Conservation (phyloP, 495 filamentous ascomycete genomes). For the Aspergillus baeticus region DNA sequence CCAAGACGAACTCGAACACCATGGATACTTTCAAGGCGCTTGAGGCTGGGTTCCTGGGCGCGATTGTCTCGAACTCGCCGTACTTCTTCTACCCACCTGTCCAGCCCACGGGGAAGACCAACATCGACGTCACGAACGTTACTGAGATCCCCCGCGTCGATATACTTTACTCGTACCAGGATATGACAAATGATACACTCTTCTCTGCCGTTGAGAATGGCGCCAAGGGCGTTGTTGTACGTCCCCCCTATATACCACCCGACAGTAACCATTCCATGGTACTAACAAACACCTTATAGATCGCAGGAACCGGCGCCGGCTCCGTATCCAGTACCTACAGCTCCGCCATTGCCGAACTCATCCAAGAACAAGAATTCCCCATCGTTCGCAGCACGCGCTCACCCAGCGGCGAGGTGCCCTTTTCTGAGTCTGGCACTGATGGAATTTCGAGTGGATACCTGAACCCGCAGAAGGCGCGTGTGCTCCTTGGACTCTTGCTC, state of each 20-base stretch:
- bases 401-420: slow-evolving; percentile 34
- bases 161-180: slow-evolving; percentile 37
- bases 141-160: slow-evolving; percentile 42
- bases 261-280: not conserved
- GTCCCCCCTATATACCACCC: slow-evolving; percentile 5
- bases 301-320: slow-evolving; percentile 32
- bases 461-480: slow-evolving; percentile 29
- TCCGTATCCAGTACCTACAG: slow-evolving; percentile 21
- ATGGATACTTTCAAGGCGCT: slow-evolving; percentile 49
- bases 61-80: slow-evolving; percentile 43
- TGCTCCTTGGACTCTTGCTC: slow-evolving; percentile 29
- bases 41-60: slow-evolving; percentile 45
- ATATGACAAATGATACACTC: slow-evolving; percentile 37
- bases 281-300: slow-evolving; percentile 9
- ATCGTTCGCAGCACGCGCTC: slow-evolving; percentile 28
- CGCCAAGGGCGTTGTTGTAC: slow-evolving; percentile 43
- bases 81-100: slow-evolving; percentile 45
- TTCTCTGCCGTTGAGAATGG: slow-evolving; percentile 36
- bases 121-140: slow-evolving; percentile 32
- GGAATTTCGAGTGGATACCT: slow-evolving; percentile 32
- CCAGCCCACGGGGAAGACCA: slow-evolving; percentile 33
- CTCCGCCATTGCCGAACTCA: slow-evolving; percentile 20
- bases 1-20: slow-evolving; percentile 52
- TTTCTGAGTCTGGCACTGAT: slow-evolving; percentile 20
- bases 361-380: slow-evolving; percentile 19